Conservation (phyloP, 1,284 basidiomycete species). For the Malassezia equina region DNA sequence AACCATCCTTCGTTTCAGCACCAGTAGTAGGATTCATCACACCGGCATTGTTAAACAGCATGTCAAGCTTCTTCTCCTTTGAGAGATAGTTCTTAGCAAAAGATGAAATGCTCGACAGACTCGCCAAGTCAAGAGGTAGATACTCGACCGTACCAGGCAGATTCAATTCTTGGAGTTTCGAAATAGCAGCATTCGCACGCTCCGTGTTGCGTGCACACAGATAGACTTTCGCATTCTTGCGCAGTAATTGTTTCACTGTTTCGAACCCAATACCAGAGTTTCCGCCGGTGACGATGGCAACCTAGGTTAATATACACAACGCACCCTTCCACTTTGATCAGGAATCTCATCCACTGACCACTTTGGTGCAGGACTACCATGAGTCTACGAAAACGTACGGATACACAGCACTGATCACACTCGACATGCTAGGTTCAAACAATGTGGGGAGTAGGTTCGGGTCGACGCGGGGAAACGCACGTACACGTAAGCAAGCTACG, state of each 20-base stretch:
- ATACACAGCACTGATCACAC: background rate
- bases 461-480: background rate
- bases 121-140: conserved; percentile 25
- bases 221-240: conserved; percentile 33
- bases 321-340: conserved; percentile 10
- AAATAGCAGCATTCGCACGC: conserved; percentile 14
- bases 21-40: conserved; percentile 16
- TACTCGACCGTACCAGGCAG: conserved; percentile 14
- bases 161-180: background rate
- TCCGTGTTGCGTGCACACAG: conserved; percentile 13
- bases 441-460: background rate
- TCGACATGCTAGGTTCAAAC: background rate
- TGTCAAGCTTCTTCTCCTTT: conserved; percentile 21
- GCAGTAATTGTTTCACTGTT: conserved; percentile 25
- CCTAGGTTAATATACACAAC: background rate
- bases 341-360: conserved; percentile 8
- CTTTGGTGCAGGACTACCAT: background rate
- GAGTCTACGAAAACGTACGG: background rate
- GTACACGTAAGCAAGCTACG: background rate
- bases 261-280: conserved; percentile 36
- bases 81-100: conserved; percentile 18
- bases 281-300: conserved; percentile 37
- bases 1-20: conserved; percentile 20
- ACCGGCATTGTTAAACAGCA: conserved; percentile 30
- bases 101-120: conserved; percentile 18